Evolutionary conservation across 331 rosid genomes (phyloP), one percentile per base, ranked within the genome.

Genomic region (Arachis monticola): DNA sequence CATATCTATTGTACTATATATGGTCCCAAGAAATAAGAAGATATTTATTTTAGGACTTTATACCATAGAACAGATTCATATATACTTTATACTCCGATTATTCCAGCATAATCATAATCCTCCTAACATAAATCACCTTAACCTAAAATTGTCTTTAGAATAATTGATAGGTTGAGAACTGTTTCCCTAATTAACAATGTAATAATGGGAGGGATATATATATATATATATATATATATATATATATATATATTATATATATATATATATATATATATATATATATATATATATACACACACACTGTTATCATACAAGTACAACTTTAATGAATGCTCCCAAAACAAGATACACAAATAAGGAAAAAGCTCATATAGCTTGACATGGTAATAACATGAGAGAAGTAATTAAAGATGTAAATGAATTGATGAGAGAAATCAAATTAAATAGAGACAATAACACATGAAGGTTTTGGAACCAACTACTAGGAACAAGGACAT

Each of bases 401-500:
- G 5, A 38, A 38, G 41, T 38, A 72, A 73, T 55, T 55, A 60
- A 38, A 51, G 72, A 22, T 45, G 58, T 2, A 8, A 38, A 3
- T 60, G 66, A 48, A 67, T 45, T 14, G 55, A 61, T 12, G 55
- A 61, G 57, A 22, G 74, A 22, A 51, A 38, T 38, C 41, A 38
- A 38, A 38, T 38, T 38, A 38, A 38, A 51, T 32, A 64, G 71
- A 76, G 89, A 80, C 93, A 86, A 72, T 7, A 69, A 50, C 93
- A 89, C 89, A 85, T 85, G 88, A 81, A 69, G 76, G 67, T 70
- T 85, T 77, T 79, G 76, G 76, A 55, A 47, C 30, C 30, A 69
- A 44, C 31, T 45, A 69, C 64, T 56, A 58, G 27, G 77, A 74
- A 81, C 53, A 67, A 60, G 11, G 86, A 82, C 87, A 82, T 47